phyloP scores from a whole-genome alignment of 768 basidiomycete genomes.

The Naematelia aurantialba region DNA sequence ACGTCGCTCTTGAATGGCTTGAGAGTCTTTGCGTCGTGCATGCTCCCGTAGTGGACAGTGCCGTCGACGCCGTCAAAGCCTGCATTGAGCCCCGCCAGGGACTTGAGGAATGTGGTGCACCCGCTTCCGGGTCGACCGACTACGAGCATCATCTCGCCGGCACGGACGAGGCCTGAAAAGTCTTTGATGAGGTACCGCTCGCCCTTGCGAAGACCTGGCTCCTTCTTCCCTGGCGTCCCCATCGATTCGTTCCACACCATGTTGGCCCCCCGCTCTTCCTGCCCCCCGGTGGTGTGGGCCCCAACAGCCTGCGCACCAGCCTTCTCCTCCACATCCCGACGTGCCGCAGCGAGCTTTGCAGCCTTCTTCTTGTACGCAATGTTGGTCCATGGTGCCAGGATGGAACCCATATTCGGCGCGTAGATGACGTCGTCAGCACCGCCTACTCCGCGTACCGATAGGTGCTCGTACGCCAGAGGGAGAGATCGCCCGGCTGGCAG shows the following conservation, averaged over 20 bases:
- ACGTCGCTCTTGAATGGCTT: conserved; percentile 30
- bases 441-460: conserved; percentile 38
- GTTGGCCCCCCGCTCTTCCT: not conserved
- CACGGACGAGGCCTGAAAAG: conserved; percentile 59
- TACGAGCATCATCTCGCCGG: conserved; percentile 61
- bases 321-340: conserved; percentile 30
- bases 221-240: conserved; percentile 19
- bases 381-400: conserved; percentile 35
- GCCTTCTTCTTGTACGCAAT: conserved; percentile 37
- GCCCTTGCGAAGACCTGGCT: conserved; percentile 29
- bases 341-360: conserved; percentile 22
- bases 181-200: conserved; percentile 53
- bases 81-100: conserved; percentile 66
- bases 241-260: not conserved
- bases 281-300: not conserved
- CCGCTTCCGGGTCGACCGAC: conserved; percentile 79
- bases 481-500: conserved; percentile 28
- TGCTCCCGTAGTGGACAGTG: conserved; percentile 63
- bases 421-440: conserved; percentile 36
- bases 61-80: conserved; percentile 69
- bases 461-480: conserved; percentile 32
- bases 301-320: no score
- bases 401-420: conserved; percentile 37
- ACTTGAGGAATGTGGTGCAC: conserved; percentile 75
- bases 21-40: conserved; percentile 28